Evolutionary conservation across 768 basidiomycete species (phyloP), one percentile per base, ranked within the genome.

Genomic region (Mycena venus): DNA sequence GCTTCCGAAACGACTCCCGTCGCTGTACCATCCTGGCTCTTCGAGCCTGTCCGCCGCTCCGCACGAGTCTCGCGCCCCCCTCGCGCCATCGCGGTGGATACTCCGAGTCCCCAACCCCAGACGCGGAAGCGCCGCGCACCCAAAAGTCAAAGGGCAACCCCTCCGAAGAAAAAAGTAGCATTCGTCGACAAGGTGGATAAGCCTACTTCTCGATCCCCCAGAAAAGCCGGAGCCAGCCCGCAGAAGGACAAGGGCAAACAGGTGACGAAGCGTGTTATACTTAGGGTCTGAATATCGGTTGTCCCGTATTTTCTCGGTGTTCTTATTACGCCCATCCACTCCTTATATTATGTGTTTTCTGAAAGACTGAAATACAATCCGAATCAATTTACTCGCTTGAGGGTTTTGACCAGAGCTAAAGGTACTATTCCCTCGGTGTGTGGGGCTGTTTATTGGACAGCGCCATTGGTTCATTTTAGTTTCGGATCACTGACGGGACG

Each of bases 121-220:
- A 65, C 65, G 23, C 73, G 66, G 23, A 74, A 61, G 27, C 44
- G 53, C 23, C 38, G 55, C 27, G 23, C 38, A 2, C 32, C 55
- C 25, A 61, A 67, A 29, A 36, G 27, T 27, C 34, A 31, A 7
- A 0, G 4, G 21, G n/a, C n/a, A n/a, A n/a, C 5, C 58, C 42
- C 60, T 63, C 63, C 9, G n/a, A n/a, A n/a, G n/a, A 74, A 74
- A 47, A 70, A 66, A 21, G 25, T 59, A 19, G 62, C 62, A 12
- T 60, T 74, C 31, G 38, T 29, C 3, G 62, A 44, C 3, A 66
- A 66, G 25, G 25, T 23, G 23, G 56, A 25, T 4, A 66, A 65
- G 36, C 73, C 73, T 14, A 63, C 31, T 6, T 29, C 60, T n/a
- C 31, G 27, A n/a, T 4, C 49, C 5, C 60, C 32, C 23, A 32